Evolutionary conservation across 805 yeast species (phyloP), one percentile per base, ranked within the genome.

Genomic region (Priceomyces castillae): DNA sequence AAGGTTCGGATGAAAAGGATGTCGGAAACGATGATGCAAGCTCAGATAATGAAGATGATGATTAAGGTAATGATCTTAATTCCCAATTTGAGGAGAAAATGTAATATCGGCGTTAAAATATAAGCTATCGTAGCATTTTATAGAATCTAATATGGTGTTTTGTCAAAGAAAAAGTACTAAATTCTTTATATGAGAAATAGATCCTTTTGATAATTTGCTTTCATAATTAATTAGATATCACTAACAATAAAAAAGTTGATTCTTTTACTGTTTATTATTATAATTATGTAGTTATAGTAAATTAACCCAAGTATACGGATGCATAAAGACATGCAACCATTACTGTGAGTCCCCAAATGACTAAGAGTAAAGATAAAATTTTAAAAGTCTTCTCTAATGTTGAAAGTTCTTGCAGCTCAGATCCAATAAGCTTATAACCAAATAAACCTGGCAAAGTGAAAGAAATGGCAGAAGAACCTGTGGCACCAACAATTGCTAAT

Each of bases 381-480:
- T 75, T 77, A 42, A 76, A 57, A 5, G 59, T 20, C 11, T 12
- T 37, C 17, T 72, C 74, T 11, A 59, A 53, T 19, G 35, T 48
- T n/a, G 68, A 39, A 17, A 50, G 49, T 26, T 49, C 50, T 40
- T 46, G 53, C 30, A 55, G 46, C 25, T 71, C 75, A 4, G 77
- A 65, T n/a, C 80, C 84, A 42, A 86, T 76, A 46, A 90, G 70
- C 52, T 77, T 81, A 64, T 77, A 88, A 3, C 92, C 95, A 58
- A 90, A 88, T 17, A 88, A 67, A 0, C 97, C 97, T 0, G 97
- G 97, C 37, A 90, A 71, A 22, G 88, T 89, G 58, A 90, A 90
- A 10, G 96, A 89, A 40, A 90, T 89, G 4, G 95, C 80, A 0
- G 97, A 90, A 1, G 96, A 87, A 0, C 97, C 97, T 0, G 96